These are phyloP conservation scores for Alternaria dauci DNA, from an alignment of 2,329 filamentous ascomycete species.

Conservation along the genomic window DNA sequence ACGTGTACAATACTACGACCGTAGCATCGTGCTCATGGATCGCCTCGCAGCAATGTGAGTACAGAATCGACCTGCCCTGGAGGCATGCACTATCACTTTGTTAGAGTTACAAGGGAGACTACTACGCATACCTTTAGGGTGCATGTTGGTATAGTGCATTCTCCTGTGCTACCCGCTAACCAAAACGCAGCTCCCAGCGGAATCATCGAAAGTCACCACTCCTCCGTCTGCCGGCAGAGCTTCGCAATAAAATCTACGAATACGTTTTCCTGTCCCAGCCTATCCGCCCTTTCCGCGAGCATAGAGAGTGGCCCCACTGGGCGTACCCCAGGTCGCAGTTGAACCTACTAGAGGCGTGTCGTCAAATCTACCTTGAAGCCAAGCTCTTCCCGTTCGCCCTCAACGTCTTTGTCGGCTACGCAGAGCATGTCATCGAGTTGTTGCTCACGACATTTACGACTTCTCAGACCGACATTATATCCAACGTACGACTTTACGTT, in stretches of 20 bases:
- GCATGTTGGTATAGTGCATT: not conserved
- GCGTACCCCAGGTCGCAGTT: not conserved
- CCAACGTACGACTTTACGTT: slow-evolving; percentile 1
- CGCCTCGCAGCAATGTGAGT: slow-evolving; percentile 5
- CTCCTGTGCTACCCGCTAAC: not conserved
- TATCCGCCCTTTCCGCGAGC: slow-evolving; percentile 1
- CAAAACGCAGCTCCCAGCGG: not conserved
- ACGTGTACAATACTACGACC: slow-evolving; percentile 2
- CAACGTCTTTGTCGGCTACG: slow-evolving; percentile 10
- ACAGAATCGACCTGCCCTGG: not conserved
- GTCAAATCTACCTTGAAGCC: slow-evolving; percentile 12
- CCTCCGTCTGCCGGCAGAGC: slow-evolving; percentile 16
- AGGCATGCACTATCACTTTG: not conserved
- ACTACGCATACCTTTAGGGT: not conserved
- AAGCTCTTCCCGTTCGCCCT: slow-evolving; percentile 5
- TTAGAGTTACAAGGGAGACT: not conserved
- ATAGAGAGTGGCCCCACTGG: slow-evolving; percentile 1
- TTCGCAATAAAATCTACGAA: slow-evolving; percentile 17
- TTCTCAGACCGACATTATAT: not conserved
- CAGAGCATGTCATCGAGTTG: slow-evolving; percentile 12
- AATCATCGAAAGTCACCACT: slow-evolving; percentile 15
- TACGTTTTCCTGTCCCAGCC: slow-evolving; percentile 1
- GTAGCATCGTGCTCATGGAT: not conserved
- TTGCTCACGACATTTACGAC: not conserved
- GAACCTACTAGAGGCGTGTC: not conserved